Conservation (phyloP, 1,139 yeast species). For the Kluyveromyces sp. region DNA sequence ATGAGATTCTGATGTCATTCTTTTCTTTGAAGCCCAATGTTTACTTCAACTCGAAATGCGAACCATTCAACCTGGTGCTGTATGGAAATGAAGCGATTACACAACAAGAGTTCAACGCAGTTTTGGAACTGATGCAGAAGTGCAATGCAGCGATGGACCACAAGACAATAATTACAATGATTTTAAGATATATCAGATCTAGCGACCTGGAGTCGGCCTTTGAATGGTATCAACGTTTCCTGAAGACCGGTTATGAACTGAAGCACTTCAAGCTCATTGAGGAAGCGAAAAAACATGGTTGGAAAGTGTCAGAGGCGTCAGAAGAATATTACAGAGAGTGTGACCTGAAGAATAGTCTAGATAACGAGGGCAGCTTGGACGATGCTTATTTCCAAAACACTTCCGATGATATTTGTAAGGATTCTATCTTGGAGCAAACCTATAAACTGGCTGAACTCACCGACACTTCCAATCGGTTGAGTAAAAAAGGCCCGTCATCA, state of each 20-base stretch:
- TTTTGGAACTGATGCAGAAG: conserved; percentile 22
- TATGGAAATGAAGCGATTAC: conserved; percentile 19
- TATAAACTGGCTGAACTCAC: background rate
- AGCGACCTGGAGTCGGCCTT: conserved; percentile 20
- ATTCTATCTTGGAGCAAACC: background rate
- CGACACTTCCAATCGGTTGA: too few species aligned
- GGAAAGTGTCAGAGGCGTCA: conserved; percentile 23
- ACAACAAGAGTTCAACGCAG: conserved; percentile 15
- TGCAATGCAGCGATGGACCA: conserved; percentile 20
- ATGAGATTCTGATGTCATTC: conserved; percentile 21
- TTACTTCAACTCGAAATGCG: conserved; percentile 9
- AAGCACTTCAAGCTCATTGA: conserved; percentile 18
- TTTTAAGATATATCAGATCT: conserved; percentile 16
- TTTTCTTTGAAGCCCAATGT: conserved; percentile 13
- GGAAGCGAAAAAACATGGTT: conserved; percentile 16
- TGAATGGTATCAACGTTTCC: conserved; percentile 26
- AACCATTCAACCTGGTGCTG: conserved; percentile 25
- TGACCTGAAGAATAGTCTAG: background rate
- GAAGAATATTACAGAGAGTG: conserved; percentile 12
- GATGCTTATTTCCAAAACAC: conserved; percentile 7
- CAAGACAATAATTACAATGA: conserved; percentile 24
- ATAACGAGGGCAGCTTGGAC: conserved; percentile 6
- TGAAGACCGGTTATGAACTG: conserved; percentile 19
- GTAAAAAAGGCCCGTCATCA: too few species aligned
- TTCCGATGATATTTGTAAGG: background rate